Percentiles rank a stretch among this genome's conserved stretches.
Evolutionary conservation across 306 rosid species (phyloP).

Genomic region (Canavalia ensiformis): DNA sequence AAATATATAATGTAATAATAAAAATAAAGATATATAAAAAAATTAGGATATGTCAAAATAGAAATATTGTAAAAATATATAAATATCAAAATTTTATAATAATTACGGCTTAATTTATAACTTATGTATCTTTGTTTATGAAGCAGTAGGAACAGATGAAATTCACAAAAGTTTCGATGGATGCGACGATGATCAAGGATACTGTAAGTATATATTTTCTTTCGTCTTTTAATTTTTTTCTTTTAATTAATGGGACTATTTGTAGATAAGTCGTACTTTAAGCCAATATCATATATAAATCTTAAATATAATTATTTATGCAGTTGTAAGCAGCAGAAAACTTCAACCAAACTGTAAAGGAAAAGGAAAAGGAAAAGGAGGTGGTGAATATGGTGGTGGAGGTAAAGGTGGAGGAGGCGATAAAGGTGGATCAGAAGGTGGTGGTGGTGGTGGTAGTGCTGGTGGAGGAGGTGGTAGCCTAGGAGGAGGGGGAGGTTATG

Average conservation of each 20-base stretch:
- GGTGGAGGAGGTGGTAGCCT: not conserved
- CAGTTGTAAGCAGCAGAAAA: constrained; percentile 37
- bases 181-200: not conserved
- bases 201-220: not conserved
- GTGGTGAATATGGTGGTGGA: accelerated
- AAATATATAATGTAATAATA: too few relatives aligned
- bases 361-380: not conserved
- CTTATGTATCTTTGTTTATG: not conserved
- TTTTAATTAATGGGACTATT: not conserved
- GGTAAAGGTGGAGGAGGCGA: not conserved
- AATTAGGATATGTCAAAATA: too few relatives aligned
- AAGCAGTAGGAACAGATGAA: not conserved
- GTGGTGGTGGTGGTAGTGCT: not conserved
- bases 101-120: not conserved
- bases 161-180: not conserved
- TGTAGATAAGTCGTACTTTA: not conserved
- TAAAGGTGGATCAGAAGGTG: not conserved
- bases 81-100: too few relatives aligned
- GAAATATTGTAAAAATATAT: too few relatives aligned
- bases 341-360: not conserved
- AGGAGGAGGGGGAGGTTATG: not conserved
- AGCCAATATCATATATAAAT: not conserved
- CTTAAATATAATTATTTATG: not conserved
- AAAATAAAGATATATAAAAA: too few relatives aligned
- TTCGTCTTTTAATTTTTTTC: not conserved